Evolutionary conservation across 2,329 filamentous ascomycete genomes (phyloP).

Genomic region (Alternaria incomplexa): DNA sequence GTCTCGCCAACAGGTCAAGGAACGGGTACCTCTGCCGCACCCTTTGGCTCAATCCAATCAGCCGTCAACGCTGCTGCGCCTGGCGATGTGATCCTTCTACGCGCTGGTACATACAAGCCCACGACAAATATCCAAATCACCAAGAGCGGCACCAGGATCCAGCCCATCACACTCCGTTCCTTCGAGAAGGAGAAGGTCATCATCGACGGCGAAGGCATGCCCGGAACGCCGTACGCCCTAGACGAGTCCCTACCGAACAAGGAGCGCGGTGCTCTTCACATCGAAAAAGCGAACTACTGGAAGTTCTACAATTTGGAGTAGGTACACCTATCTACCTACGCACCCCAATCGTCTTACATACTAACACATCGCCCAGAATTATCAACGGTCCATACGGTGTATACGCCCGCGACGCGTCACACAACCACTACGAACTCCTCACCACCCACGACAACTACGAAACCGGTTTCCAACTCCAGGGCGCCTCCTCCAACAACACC

Average conservation of each 20-base stretch:
- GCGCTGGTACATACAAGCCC: constrained; percentile 54
- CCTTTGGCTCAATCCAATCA: constrained; percentile 55
- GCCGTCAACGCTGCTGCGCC: constrained; percentile 56
- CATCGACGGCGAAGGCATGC: constrained; percentile 16
- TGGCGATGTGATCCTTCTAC: constrained; percentile 55
- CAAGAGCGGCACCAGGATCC: constrained; percentile 39
- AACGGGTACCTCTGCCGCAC: constrained; percentile 48
- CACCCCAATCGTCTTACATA: background rate
- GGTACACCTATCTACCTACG: background rate
- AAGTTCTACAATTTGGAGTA: constrained; percentile 51
- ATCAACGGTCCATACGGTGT: constrained; percentile 49
- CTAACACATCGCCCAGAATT: constrained; percentile 10
- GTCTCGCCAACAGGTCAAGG: constrained; percentile 53
- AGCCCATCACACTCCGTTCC: constrained; percentile 15
- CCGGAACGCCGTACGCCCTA: constrained; percentile 13
- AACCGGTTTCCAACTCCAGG: constrained; percentile 48
- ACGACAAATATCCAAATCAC: constrained; percentile 57
- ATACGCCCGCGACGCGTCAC: constrained; percentile 43
- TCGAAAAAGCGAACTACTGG: constrained; percentile 55
- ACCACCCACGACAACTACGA: constrained; percentile 51
- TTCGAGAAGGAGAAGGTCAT: constrained; percentile 19
- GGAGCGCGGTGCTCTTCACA: constrained; percentile 58
- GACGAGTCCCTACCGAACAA: constrained; percentile 34
- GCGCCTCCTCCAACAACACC: constrained; percentile 32
- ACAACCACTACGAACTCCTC: constrained; percentile 48